Evolutionary conservation across 805 yeast species (phyloP).

Genomic region (Monosporozyma siamensis): DNA sequence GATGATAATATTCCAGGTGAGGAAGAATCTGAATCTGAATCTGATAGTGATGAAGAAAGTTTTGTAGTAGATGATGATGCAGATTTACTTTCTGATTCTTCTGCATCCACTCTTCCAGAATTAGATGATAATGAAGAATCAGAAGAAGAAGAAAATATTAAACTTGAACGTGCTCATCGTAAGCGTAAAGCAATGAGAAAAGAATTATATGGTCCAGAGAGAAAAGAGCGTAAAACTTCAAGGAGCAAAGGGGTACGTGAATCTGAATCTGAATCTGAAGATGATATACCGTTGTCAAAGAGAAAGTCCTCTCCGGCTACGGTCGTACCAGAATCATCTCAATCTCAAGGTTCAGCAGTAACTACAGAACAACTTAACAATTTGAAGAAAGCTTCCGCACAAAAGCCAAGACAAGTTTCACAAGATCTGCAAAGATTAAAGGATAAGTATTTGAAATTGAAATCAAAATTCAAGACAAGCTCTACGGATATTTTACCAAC

Average conservation of each 20-base stretch:
- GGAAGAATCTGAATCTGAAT: neutral
- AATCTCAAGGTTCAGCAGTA: neutral
- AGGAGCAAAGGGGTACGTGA: too few relatives aligned
- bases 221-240: neutral
- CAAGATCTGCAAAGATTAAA: neutral
- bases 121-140: neutral
- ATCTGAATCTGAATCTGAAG: neutral
- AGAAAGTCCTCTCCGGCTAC: neutral
- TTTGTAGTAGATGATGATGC: neutral
- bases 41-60: neutral
- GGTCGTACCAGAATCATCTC: neutral
- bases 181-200: constrained; percentile 4
- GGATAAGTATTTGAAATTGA: neutral
- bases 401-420: neutral
- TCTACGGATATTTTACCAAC: neutral
- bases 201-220: constrained; percentile 1
- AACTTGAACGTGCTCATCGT: constrained; percentile 2
- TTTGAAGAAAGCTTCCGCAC: neutral
- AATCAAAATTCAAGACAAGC: neutral
- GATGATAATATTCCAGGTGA: neutral
- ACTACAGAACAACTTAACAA: neutral
- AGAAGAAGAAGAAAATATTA: constrained; percentile 6
- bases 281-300: neutral
- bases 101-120: neutral
- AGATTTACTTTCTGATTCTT: neutral